A percentile compares a stretch with the other conserved stretches of the same genome.
Conservation (phyloP, 208 protist genomes). For the Trichomonas tenax region DNA sequence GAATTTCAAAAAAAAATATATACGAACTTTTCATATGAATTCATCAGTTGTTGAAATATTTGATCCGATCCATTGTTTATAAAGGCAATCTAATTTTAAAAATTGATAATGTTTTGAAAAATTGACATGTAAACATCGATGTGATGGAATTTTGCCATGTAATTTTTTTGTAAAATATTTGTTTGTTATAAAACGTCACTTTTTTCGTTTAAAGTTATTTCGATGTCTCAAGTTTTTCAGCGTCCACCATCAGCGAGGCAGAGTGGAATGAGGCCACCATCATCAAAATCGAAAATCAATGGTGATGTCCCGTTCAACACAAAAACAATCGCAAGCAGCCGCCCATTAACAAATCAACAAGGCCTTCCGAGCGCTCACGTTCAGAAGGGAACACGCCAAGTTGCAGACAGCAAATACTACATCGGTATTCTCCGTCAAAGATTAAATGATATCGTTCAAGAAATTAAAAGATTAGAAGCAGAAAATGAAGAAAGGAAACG, state of each 20-base stretch:
- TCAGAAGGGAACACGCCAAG: not conserved
- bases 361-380: not conserved
- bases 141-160: too few relatives aligned
- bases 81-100: too few relatives aligned
- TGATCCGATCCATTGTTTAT: too few relatives aligned
- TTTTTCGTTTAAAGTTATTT: not conserved
- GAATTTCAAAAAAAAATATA: too few relatives aligned
- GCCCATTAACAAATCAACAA: not conserved
- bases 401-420: not conserved
- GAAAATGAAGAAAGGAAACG: not conserved
- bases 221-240: not conserved
- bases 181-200: not conserved
- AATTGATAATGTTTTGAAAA: too few relatives aligned
- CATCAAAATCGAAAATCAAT: not conserved
- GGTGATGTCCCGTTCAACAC: not conserved
- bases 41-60: too few relatives aligned
- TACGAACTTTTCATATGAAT: too few relatives aligned
- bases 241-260: not conserved
- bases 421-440: not conserved
- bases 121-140: too few relatives aligned
- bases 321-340: not conserved
- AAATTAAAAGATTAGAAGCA: not conserved
- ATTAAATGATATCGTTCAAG: not conserved
- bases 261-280: not conserved
- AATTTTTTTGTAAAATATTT: too few relatives aligned